phyloP scores from a whole-genome alignment of 768 basidiomycete genomes.

The Clavaria fumosa region DNA sequence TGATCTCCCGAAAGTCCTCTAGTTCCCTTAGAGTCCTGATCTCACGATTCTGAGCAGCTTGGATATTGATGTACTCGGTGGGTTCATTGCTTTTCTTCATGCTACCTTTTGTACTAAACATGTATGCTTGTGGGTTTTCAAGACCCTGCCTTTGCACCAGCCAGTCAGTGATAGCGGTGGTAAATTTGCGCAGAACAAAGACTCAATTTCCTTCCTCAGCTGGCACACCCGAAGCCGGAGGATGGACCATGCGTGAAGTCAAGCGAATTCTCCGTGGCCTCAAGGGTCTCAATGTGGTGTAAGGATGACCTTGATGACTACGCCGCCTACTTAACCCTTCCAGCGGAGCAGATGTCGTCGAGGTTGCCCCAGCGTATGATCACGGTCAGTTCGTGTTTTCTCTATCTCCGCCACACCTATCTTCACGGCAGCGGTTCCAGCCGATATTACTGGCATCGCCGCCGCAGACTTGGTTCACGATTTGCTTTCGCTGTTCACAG shows the following conservation, averaged over 20 bases:
- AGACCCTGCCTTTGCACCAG: constrained; percentile 71
- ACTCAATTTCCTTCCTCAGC: constrained; percentile 26
- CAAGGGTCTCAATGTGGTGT: constrained; percentile 70
- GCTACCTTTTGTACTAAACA: no score
- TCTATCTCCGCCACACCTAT: background rate
- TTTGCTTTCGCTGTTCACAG: constrained; percentile 52
- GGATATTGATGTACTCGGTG: constrained; percentile 74
- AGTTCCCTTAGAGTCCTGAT: background rate
- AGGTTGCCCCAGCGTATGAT: constrained; percentile 63
- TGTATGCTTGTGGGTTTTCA: no score
- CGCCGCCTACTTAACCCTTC: background rate
- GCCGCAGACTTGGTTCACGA: constrained; percentile 59
- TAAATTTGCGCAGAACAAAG: no score
- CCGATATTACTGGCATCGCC: constrained; percentile 52
- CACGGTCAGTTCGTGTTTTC: constrained; percentile 28
- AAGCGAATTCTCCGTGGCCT: constrained; percentile 71
- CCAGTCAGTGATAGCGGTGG: constrained; percentile 45
- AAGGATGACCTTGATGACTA: constrained; percentile 12
- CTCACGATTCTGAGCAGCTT: constrained; percentile 26
- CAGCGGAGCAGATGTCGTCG: constrained; percentile 59
- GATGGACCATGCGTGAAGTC: constrained; percentile 72
- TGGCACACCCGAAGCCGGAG: constrained; percentile 74
- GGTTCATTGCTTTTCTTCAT: constrained; percentile 8
- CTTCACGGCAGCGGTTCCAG: constrained; percentile 16
- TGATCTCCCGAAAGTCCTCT: no score